phyloP scores from a whole-genome alignment of 2,329 filamentous ascomycete species.

The Alternaria incomplexa region DNA sequence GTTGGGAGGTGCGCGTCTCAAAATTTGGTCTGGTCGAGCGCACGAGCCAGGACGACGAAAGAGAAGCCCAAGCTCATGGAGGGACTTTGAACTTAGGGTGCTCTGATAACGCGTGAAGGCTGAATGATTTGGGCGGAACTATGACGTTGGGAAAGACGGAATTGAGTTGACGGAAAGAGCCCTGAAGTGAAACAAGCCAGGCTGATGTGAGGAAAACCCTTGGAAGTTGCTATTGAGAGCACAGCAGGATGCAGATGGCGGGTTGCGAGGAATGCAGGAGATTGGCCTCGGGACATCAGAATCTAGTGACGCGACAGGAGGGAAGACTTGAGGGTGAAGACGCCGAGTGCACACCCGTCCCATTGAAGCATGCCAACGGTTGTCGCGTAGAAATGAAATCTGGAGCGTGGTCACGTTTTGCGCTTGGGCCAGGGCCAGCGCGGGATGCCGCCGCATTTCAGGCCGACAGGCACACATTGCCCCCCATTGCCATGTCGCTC shows the following conservation, averaged over 20 bases:
- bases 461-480: constrained; percentile 18
- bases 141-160: constrained; percentile 6
- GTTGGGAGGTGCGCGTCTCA: constrained; percentile 26
- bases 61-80: constrained; percentile 19
- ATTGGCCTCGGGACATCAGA: background rate
- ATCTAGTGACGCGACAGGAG: background rate
- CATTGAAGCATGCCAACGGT: constrained; percentile 8
- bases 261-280: constrained; percentile 6
- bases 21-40: constrained; percentile 33
- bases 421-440: constrained; percentile 25
- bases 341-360: background rate
- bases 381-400: constrained; percentile 15
- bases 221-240: constrained; percentile 19
- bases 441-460: constrained; percentile 15
- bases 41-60: constrained; percentile 35
- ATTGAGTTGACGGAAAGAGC: constrained; percentile 14
- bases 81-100: constrained; percentile 1
- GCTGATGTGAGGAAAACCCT: constrained; percentile 28
- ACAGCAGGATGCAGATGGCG: constrained; percentile 15
- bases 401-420: constrained; percentile 24
- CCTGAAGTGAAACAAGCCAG: constrained; percentile 12
- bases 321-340: background rate
- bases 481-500: constrained; percentile 21
- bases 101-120: background rate
- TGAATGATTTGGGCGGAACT: background rate